Percentiles rank a stretch among this genome's conserved stretches.
Evolutionary conservation across 176 grass and related monocot genomes (phyloP).

Genomic region (Phoenix dactylifera): DNA sequence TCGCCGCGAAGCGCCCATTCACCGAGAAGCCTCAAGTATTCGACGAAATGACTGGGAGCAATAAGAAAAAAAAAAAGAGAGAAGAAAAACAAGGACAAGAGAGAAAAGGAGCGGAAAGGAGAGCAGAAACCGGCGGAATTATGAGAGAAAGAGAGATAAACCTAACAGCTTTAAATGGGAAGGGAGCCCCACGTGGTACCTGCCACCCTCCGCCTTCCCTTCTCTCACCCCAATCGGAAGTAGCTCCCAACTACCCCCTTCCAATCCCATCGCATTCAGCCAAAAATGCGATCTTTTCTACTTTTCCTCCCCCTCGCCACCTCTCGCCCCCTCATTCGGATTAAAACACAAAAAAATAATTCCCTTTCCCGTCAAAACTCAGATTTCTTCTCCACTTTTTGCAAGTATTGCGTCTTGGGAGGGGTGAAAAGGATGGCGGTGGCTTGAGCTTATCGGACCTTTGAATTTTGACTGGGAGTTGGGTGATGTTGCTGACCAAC

Average conservation of each 20-base stretch:
- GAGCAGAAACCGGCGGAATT: not conserved
- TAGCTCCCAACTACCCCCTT: constrained; percentile 19
- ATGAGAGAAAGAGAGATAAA: not conserved
- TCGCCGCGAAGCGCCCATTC: not conserved
- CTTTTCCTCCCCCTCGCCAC: not conserved
- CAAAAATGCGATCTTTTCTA: not conserved
- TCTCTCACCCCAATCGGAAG: not conserved
- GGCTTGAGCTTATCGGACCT: not conserved
- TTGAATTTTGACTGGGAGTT: not conserved
- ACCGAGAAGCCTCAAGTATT: not conserved
- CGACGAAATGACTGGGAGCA: not conserved
- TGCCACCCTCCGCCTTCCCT: not conserved
- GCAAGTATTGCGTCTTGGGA: not conserved
- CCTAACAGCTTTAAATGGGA: not conserved
- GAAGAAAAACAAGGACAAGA: not conserved
- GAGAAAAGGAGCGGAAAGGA: not conserved
- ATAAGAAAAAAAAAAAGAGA: not conserved
- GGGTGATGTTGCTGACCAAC: not conserved
- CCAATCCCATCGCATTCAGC: not conserved
- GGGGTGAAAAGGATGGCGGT: not conserved
- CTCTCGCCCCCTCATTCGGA: too few species aligned
- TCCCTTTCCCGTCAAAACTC: too few species aligned
- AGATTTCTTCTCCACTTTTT: too few species aligned
- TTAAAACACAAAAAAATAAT: too few species aligned
- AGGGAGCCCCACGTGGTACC: constrained; percentile 11